Evolutionary conservation across 495 filamentous ascomycete species (phyloP).

Genomic region (Neurospora sp.): DNA sequence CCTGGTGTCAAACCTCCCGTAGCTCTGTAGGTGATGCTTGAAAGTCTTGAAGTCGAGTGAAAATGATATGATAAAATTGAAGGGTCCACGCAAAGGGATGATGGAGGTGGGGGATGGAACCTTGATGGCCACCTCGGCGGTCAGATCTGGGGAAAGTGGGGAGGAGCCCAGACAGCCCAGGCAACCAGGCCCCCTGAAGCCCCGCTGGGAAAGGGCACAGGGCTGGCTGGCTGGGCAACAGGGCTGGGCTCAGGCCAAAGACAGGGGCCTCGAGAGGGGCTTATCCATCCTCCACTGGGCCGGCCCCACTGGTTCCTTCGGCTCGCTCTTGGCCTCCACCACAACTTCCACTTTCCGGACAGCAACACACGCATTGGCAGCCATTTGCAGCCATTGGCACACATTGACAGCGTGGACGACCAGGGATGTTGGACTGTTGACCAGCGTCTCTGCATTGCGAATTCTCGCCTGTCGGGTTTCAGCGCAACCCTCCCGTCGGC

Average conservation of each 20-base stretch:
- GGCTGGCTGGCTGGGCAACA: neutral
- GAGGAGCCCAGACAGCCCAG: neutral
- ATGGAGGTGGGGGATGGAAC: neutral
- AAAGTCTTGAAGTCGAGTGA: neutral
- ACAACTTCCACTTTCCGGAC: neutral
- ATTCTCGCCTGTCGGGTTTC: neutral
- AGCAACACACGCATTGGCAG: neutral
- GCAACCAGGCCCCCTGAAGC: neutral
- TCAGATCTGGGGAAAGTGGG: neutral
- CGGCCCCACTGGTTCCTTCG: neutral
- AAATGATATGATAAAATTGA: neutral
- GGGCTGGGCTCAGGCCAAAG: neutral
- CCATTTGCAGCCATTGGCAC: neutral
- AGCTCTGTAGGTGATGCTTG: neutral
- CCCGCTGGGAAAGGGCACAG: neutral
- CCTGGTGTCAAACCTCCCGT: too few species aligned
- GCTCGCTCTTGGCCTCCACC: neutral
- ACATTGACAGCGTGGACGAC: neutral
- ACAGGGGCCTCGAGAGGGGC: neutral
- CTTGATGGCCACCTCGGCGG: neutral
- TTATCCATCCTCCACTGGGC: neutral
- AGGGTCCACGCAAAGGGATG: neutral
- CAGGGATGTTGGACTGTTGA: neutral
- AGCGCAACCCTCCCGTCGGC: neutral
- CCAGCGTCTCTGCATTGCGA: neutral